A percentile compares a stretch with the other conserved stretches of the same genome.
Evolutionary conservation across 1,284 basidiomycete species (phyloP).

Genomic region (Leccinum pachyderme): DNA sequence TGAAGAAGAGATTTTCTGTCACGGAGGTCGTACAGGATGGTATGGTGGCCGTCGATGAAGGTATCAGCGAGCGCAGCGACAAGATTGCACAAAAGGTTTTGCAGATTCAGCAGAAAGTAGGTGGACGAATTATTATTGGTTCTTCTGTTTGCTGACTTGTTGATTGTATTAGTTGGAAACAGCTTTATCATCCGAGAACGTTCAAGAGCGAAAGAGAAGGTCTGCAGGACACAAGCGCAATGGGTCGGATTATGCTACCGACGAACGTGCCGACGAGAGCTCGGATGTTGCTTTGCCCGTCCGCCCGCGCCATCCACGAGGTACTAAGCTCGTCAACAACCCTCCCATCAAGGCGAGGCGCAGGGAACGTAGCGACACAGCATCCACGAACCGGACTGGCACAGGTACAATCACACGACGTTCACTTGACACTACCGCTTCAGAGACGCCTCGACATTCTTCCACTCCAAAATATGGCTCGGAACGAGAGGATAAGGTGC

Average conservation of each 20-base stretch:
- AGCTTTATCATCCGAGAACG: conserved; percentile 60
- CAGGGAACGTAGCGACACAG: conserved; percentile 36
- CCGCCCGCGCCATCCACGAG: conserved; percentile 27
- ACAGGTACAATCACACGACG: conserved; percentile 24
- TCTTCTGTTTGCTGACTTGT: conserved; percentile 5
- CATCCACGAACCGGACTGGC: conserved; percentile 32
- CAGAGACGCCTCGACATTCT: conserved; percentile 33
- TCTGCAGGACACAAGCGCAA: conserved; percentile 23
- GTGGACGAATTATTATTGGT: conserved; percentile 11
- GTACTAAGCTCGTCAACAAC: conserved; percentile 31
- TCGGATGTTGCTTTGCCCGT: conserved; percentile 32
- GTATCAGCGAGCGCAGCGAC: conserved; percentile 78
- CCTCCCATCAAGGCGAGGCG: conserved; percentile 32
- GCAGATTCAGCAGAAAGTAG: conserved; percentile 80
- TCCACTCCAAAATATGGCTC: conserved; percentile 26
- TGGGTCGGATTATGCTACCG: conserved; percentile 31
- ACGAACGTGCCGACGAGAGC: conserved; percentile 34
- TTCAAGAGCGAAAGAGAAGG: conserved; percentile 41
- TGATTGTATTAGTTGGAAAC: conserved; percentile 56
- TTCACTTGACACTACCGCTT: conserved; percentile 26
- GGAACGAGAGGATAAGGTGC: conserved; percentile 30
- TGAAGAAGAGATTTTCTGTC: conserved; percentile 74
- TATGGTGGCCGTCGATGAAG: conserved; percentile 79
- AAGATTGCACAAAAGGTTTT: conserved; percentile 80
- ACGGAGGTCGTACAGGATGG: conserved; percentile 66